Conservation (phyloP, 2,329 filamentous ascomycete genomes). For the Colletotrichum liriopes region DNA sequence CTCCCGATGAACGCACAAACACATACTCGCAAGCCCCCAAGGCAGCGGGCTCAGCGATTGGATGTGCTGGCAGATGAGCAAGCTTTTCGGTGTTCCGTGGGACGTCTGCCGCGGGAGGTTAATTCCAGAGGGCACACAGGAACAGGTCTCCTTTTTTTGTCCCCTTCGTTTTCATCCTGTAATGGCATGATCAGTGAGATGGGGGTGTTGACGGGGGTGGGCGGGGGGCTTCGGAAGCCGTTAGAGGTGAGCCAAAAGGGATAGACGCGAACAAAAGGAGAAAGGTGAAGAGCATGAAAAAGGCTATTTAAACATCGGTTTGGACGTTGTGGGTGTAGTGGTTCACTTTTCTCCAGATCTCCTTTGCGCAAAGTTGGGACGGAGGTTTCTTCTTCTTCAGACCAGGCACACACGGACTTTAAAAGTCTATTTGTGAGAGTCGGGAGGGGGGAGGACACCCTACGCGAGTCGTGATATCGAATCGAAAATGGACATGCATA, state of each 20-base stretch:
- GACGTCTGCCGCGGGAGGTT: neutral
- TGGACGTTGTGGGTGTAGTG: constrained; percentile 32
- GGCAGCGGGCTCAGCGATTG: constrained; percentile 1
- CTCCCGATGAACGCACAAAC: neutral
- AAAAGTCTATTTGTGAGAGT: neutral
- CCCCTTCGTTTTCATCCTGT: neutral
- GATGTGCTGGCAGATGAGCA: neutral
- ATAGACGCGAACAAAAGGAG: neutral
- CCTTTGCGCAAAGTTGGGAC: constrained; percentile 15
- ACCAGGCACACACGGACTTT: constrained; percentile 22
- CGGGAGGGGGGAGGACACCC: neutral
- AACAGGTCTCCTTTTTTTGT: neutral
- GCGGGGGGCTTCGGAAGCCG: neutral
- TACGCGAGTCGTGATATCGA: constrained; percentile 6
- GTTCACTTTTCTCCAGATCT: constrained; percentile 8
- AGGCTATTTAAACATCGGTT: constrained; percentile 28
- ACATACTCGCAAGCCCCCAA: neutral
- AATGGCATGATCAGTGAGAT: neutral
- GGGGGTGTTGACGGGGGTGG: neutral
- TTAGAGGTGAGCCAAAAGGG: neutral
- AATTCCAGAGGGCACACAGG: neutral
- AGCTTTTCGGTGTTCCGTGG: neutral
- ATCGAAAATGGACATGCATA: constrained; percentile 16
- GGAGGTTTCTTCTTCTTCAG: constrained; percentile 14
- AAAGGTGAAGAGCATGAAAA: constrained; percentile 24